phyloP scores from a whole-genome alignment of 352 stramenopile species.

The Phytophthora vignae region DNA sequence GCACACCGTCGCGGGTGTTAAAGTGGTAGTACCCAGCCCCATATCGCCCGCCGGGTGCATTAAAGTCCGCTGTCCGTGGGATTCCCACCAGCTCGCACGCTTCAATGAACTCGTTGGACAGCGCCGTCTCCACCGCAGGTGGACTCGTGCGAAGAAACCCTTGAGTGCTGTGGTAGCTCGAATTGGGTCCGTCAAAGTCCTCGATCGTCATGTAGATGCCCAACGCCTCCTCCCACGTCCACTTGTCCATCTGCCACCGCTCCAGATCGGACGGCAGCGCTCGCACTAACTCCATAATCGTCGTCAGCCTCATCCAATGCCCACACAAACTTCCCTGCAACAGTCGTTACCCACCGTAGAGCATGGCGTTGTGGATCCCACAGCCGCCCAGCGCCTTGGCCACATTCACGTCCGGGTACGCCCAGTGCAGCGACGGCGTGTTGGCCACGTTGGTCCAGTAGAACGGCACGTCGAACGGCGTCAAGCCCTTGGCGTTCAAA shows the following conservation, averaged over 20 bases:
- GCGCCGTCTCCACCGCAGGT: slow-evolving; percentile 31
- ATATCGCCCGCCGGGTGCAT: slow-evolving; percentile 67
- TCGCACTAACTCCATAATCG: slow-evolving; percentile 44
- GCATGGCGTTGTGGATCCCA: slow-evolving; percentile 93
- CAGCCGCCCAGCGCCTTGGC: slow-evolving; percentile 88
- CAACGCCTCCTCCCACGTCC: slow-evolving; percentile 80
- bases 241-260: slow-evolving; percentile 76
- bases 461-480: slow-evolving; percentile 85
- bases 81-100: slow-evolving; percentile 67
- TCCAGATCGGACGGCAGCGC: slow-evolving; percentile 77
- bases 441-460: slow-evolving; percentile 89
- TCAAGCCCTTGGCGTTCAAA: slow-evolving; percentile 58
- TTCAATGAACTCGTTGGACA: slow-evolving; percentile 61
- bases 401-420: slow-evolving; percentile 84
- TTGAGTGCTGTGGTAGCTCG: slow-evolving; percentile 57
- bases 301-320: neutral
- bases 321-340: neutral
- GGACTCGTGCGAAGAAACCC: slow-evolving; percentile 73
- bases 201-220: slow-evolving; percentile 81
- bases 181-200: slow-evolving; percentile 67
- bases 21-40: slow-evolving; percentile 91
- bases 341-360: slow-evolving; percentile 66
- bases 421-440: slow-evolving; percentile 68
- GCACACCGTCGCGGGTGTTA: slow-evolving; percentile 83
- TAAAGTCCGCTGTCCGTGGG: slow-evolving; percentile 78